Conservation (phyloP, 148 eudicot genomes). For the Drosera capensis region DNA sequence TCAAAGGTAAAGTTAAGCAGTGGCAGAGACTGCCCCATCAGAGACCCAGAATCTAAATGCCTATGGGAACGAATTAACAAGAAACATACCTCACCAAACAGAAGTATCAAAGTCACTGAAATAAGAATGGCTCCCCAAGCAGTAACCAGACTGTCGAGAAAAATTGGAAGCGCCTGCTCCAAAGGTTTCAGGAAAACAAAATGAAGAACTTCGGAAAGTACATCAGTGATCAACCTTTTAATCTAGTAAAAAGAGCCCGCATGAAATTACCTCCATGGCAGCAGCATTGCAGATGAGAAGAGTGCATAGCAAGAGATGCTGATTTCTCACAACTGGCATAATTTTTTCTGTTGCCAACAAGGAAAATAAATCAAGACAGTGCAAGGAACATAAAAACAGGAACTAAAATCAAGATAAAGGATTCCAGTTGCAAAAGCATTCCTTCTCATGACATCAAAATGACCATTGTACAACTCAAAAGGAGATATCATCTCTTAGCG, state of each 20-base stretch:
- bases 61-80: background rate
- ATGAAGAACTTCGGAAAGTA: background rate
- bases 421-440: background rate
- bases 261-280: constrained; percentile 70
- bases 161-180: constrained; percentile 83
- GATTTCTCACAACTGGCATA: constrained; percentile 74
- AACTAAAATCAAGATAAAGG: background rate
- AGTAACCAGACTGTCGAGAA: constrained; percentile 61
- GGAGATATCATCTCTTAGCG: no score
- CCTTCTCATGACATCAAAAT: background rate
- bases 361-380: constrained; percentile 5
- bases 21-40: background rate
- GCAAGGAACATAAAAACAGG: background rate
- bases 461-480: background rate
- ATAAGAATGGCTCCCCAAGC: constrained; percentile 85
- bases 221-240: background rate
- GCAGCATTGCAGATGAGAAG: constrained; percentile 96
- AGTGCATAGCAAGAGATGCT: constrained; percentile 86
- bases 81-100: constrained; percentile 68
- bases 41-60: no score
- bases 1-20: background rate
- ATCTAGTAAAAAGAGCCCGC: background rate
- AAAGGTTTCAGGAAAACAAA: constrained; percentile 9
- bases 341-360: constrained; percentile 54
- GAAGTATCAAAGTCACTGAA: constrained; percentile 75